Conservation (phyloP, 257 asterid species). For the Primulina tabacum region DNA sequence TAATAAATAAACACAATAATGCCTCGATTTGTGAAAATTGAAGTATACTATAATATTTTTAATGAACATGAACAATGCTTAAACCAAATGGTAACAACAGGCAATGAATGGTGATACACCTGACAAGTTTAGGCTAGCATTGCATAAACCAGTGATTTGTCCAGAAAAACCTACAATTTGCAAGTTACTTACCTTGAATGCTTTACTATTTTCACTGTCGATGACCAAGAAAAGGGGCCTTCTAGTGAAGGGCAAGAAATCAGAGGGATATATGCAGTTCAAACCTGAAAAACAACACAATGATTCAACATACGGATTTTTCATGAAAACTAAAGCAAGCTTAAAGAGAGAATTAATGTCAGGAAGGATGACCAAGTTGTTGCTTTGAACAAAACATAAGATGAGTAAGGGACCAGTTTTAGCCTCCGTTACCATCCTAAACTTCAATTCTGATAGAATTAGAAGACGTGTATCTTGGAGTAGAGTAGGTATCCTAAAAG, state of each 20-base stretch:
- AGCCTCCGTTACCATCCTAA: background rate
- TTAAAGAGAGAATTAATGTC: background rate
- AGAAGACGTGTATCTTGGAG: too few relatives aligned
- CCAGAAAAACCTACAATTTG: constrained; percentile 14
- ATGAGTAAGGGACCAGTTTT: background rate
- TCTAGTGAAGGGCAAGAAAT: constrained; percentile 88
- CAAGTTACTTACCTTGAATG: constrained; percentile 64
- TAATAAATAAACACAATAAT: too few relatives aligned
- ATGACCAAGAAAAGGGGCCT: constrained; percentile 81
- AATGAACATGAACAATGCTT: background rate
- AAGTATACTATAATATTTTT: background rate
- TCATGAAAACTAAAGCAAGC: background rate
- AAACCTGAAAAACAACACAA: constrained; percentile 53
- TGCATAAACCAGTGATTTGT: constrained; percentile 11
- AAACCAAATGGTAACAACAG: constrained; percentile 5
- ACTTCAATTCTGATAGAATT: too few relatives aligned
- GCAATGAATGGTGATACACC: constrained; percentile 2
- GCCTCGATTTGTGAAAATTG: background rate
- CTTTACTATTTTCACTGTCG: constrained; percentile 81
- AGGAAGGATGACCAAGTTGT: background rate
- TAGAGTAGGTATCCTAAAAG: too few relatives aligned
- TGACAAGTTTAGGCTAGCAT: constrained; percentile 17
- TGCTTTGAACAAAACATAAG: background rate
- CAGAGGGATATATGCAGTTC: constrained; percentile 82
- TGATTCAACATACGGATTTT: constrained; percentile 25